Evolutionary conservation across 148 eudicot species (phyloP).

Genomic region (Vaccinium darrowii): DNA sequence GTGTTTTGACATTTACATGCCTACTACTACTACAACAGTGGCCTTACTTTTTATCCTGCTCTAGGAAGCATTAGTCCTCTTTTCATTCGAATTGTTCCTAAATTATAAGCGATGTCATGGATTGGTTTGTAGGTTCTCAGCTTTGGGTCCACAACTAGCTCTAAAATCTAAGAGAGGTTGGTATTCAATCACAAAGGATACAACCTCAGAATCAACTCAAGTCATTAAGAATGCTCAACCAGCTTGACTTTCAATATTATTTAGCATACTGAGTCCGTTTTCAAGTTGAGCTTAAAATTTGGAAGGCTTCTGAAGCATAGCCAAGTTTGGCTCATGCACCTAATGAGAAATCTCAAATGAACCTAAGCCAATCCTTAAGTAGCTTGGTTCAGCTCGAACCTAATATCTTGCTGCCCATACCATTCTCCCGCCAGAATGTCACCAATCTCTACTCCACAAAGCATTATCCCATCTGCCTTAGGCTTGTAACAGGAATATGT

Average conservation of each 20-base stretch:
- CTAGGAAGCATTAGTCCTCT: not conserved
- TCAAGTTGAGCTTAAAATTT: not conserved
- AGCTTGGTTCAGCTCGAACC: conserved; percentile 11
- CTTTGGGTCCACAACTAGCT: not conserved
- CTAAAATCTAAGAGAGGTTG: not conserved
- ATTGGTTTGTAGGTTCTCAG: not conserved
- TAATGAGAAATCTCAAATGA: not conserved
- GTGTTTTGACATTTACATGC: not conserved
- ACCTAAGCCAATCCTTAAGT: not conserved
- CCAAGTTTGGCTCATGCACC: not conserved
- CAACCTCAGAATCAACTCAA: not conserved
- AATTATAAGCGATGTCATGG: not conserved
- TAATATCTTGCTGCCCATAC: not conserved
- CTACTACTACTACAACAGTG: not conserved
- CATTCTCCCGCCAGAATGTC: not conserved
- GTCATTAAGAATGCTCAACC: not conserved
- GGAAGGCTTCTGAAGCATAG: not conserved
- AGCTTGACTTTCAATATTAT: not conserved
- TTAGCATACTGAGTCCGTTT: not conserved
- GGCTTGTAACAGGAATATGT: not conserved
- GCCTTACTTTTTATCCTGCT: not conserved
- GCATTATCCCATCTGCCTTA: not conserved
- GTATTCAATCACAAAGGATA: not conserved
- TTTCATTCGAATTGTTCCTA: not conserved
- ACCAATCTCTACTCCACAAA: not conserved